phyloP scores from a whole-genome alignment of 306 rosid genomes.

The Pyrus communis region DNA sequence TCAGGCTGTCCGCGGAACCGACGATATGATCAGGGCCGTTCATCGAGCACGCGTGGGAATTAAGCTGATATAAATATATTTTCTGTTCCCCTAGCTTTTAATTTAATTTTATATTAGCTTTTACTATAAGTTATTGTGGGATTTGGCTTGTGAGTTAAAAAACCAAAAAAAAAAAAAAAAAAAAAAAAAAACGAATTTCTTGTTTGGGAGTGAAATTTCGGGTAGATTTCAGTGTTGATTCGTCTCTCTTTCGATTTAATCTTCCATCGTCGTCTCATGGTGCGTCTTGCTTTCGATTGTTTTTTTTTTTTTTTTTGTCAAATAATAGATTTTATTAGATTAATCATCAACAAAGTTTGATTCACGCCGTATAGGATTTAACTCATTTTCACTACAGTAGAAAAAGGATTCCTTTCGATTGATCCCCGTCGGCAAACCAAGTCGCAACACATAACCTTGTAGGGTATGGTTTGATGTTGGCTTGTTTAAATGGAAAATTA shows the following conservation, averaged over 20 bases:
- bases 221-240: not conserved
- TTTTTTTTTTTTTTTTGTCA: not conserved
- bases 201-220: constrained; percentile 5
- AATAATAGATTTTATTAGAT: too few relatives aligned
- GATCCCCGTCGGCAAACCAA: too few relatives aligned
- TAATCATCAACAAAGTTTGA: accelerated
- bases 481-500: not conserved
- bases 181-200: not conserved
- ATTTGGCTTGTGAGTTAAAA: not conserved
- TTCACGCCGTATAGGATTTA: accelerated
- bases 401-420: too few relatives aligned
- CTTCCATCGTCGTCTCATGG: too few relatives aligned
- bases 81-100: not conserved
- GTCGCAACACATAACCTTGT: too few relatives aligned
- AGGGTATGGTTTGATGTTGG: not conserved
- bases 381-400: accelerated
- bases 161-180: not conserved
- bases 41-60: not conserved
- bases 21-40: not conserved
- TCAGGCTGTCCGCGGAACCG: not conserved
- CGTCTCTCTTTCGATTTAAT: not conserved
- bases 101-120: constrained; percentile 1
- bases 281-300: not conserved
- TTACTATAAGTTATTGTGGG: constrained; percentile 2
- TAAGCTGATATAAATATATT: constrained; percentile 7